Evolutionary conservation across 257 asterid genomes (phyloP).

Genomic region (Solanum megistacrolobum): DNA sequence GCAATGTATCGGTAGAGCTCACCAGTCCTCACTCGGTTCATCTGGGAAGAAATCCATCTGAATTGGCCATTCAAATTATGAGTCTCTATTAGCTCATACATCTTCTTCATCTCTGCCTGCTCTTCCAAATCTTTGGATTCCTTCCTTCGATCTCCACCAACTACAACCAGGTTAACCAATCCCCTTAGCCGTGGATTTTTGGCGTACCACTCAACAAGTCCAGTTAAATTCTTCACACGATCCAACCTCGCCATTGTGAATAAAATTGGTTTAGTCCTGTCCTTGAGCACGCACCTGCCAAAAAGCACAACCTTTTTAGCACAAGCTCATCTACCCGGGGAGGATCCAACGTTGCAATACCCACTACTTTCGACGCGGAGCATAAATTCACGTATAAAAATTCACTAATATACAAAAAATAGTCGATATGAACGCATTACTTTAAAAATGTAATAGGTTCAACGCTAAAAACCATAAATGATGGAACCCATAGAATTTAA

Average conservation of each 20-base stretch:
- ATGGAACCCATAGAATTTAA: background rate
- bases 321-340: background rate
- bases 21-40: slow-evolving; percentile 92
- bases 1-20: slow-evolving; percentile 89
- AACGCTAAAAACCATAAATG: background rate
- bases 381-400: background rate
- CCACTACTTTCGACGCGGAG: accelerated
- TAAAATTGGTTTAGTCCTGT: slow-evolving; percentile 64
- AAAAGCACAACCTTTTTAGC: background rate
- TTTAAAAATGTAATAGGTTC: background rate
- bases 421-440: accelerated
- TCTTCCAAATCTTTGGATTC: slow-evolving; percentile 94
- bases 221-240: slow-evolving; percentile 78
- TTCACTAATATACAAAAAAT: background rate
- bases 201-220: slow-evolving; percentile 83
- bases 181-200: slow-evolving; percentile 73
- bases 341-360: accelerated
- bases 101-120: slow-evolving; percentile 86
- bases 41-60: slow-evolving; percentile 97
- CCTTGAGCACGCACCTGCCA: slow-evolving; percentile 69
- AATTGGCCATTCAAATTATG: slow-evolving; percentile 72
- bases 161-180: slow-evolving; percentile 68
- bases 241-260: slow-evolving; percentile 97
- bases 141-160: slow-evolving; percentile 87
- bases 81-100: slow-evolving; percentile 66